phyloP scores from a whole-genome alignment of 768 basidiomycete genomes.

The Lactarius psammicola region DNA sequence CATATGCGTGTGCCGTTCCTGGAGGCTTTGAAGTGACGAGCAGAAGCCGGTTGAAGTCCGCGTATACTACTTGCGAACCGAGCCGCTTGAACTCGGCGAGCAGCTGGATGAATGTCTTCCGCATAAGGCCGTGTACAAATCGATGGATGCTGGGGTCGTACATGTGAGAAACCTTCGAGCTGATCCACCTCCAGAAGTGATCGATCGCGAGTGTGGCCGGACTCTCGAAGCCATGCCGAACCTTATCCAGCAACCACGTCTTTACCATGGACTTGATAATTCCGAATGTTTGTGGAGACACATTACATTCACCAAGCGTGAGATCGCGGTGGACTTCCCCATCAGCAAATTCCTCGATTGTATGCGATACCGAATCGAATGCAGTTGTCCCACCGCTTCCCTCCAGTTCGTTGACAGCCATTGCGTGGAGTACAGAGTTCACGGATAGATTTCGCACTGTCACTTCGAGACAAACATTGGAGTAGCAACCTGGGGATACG shows the following conservation, averaged over 20 bases:
- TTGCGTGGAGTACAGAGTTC: slow-evolving; percentile 89
- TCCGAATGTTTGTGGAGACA: slow-evolving; percentile 83
- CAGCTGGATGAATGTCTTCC: slow-evolving; percentile 95
- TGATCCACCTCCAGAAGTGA: slow-evolving; percentile 98
- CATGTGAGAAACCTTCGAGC: slow-evolving; percentile 77
- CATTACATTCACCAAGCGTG: slow-evolving; percentile 83
- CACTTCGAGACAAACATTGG: slow-evolving; percentile 90
- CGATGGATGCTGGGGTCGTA: slow-evolving; percentile 92
- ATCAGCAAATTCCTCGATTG: slow-evolving; percentile 82
- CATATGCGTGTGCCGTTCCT: slow-evolving; percentile 92
- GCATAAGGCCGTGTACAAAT: slow-evolving; percentile 94
- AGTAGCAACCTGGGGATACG: slow-evolving; percentile 78
- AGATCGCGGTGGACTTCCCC: slow-evolving; percentile 65
- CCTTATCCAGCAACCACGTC: slow-evolving; percentile 85
- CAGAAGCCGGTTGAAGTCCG: slow-evolving; percentile 87
- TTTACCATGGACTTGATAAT: slow-evolving; percentile 88
- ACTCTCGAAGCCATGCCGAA: slow-evolving; percentile 61
- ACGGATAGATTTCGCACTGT: slow-evolving; percentile 90
- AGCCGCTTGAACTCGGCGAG: slow-evolving; percentile 95
- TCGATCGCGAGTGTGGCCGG: slow-evolving; percentile 74
- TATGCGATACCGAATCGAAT: slow-evolving; percentile 90
- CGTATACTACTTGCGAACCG: slow-evolving; percentile 90
- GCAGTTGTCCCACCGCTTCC: slow-evolving; percentile 92
- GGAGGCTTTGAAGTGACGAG: slow-evolving; percentile 95
- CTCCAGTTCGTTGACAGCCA: slow-evolving; percentile 95